phyloP scores from a whole-genome alignment of 345 rosid species.

The Luvunga scandens region DNA sequence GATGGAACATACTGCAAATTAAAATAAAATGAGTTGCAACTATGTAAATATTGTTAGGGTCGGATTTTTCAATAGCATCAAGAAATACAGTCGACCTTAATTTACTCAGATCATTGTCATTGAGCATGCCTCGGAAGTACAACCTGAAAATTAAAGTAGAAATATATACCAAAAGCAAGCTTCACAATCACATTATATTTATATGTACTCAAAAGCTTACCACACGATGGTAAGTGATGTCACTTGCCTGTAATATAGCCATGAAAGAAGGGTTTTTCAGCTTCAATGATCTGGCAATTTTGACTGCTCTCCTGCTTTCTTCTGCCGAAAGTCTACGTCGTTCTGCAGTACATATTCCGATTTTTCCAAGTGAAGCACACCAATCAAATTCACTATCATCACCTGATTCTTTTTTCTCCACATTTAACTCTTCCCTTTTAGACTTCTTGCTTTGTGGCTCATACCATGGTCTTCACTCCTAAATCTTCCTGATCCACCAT shows the following conservation, averaged over 20 bases:
- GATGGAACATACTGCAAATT: no score
- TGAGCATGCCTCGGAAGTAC: no score
- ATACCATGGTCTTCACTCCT: neutral
- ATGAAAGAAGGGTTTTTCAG: neutral
- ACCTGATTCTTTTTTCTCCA: neutral
- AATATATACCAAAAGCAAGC: no score
- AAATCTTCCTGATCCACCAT: neutral
- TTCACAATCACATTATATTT: no score
- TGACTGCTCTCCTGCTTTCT: neutral
- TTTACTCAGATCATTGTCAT: no score
- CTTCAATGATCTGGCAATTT: neutral
- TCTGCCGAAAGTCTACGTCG: neutral
- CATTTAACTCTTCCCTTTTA: neutral
- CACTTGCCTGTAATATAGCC: neutral
- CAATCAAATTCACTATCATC: neutral
- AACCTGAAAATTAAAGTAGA: no score
- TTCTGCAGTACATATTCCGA: neutral
- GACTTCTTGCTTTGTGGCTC: slow-evolving; percentile 2
- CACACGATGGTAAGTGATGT: no score
- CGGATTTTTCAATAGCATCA: no score
- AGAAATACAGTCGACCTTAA: no score
- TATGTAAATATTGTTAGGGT: no score
- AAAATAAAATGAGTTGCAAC: no score
- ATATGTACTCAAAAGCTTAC: no score
- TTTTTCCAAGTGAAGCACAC: neutral